Percentiles rank a stretch among this genome's conserved stretches.
phyloP scores from a whole-genome alignment of 2,329 filamentous ascomycete genomes.

The Delphinella strobiligena region DNA sequence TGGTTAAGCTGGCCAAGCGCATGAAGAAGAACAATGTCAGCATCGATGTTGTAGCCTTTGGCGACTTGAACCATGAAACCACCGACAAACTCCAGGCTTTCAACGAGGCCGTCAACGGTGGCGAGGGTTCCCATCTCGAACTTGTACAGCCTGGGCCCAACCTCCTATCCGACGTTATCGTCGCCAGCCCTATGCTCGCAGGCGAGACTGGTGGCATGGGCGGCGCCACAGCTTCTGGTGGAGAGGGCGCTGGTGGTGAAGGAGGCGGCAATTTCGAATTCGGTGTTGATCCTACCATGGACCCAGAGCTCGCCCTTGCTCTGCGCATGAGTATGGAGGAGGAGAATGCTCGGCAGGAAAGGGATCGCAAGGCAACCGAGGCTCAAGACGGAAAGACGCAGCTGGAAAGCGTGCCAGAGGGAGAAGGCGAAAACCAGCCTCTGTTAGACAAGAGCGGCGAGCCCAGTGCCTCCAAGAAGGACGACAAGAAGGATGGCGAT shows the following conservation, averaged over 20 bases:
- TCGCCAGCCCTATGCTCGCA: slow-evolving; percentile 78
- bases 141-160: slow-evolving; percentile 84
- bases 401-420: slow-evolving; percentile 70
- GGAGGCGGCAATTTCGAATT: slow-evolving; percentile 65
- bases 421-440: slow-evolving; percentile 47
- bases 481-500: slow-evolving; percentile 38
- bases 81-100: slow-evolving; percentile 85
- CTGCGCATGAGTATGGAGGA: slow-evolving; percentile 97
- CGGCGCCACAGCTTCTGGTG: slow-evolving; percentile 37
- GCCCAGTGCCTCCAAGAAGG: slow-evolving; percentile 44
- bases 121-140: slow-evolving; percentile 81
- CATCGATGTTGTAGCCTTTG: slow-evolving; percentile 91
- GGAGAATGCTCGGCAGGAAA: slow-evolving; percentile 87
- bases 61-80: slow-evolving; percentile 80
- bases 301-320: slow-evolving; percentile 88
- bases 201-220: slow-evolving; percentile 58
- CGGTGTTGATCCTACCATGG: slow-evolving; percentile 79
- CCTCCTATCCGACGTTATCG: slow-evolving; percentile 82
- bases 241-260: slow-evolving; percentile 38
- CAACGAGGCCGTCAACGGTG: slow-evolving; percentile 83
- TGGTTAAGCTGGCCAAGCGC: slow-evolving; percentile 84
- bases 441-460: slow-evolving; percentile 53
- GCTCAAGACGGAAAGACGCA: slow-evolving; percentile 59
- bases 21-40: slow-evolving; percentile 97
- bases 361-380: slow-evolving; percentile 60